Evolutionary conservation across 352 stramenopile genomes (phyloP), one percentile per base, ranked within the genome.

Genomic region (Aphanomyces stellatus): DNA sequence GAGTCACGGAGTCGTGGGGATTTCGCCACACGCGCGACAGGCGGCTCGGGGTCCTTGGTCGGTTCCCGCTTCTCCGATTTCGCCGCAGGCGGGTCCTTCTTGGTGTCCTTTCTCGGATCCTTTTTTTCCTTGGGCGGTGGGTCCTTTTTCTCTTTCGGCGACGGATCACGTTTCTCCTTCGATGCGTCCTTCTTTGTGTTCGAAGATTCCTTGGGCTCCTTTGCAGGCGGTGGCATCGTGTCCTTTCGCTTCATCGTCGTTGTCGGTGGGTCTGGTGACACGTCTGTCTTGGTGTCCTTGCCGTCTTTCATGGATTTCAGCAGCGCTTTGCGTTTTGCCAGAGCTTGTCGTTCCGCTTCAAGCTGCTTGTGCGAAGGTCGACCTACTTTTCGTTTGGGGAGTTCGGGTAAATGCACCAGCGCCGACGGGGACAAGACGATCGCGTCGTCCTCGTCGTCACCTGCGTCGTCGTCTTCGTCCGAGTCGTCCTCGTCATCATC

Each of bases 351-450:
- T 43, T 67, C 60, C 15, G 48, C 37, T 51, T 67, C 48, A 41
- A 67, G 60, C 27, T 67, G 60, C 28, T 67, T 67, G n/a, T 57
- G 49, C 27, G 60, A 67, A 27, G 60, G 60, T 5, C 60, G 60
- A 3, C 60, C 60, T 3, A 67, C 60, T 37, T 67, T 67, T 24
- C 60, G 43, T 24, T 67, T 67, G n/a, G 60, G 60, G 2, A 67
- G 34, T 41, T 67, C 60, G 43, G 60, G 60, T 17, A 57, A n/a
- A 34, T 57, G 25, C 25, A 57, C 49, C 13, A 57, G 49, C 49
- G 49, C 19, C 1, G 49, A 57, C 30, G 49, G 49, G 17, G 49
- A 57, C 28, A 67, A 28, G 8, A 43, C 43, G 8, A 63, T 51
- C 41, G 61, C 35, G 30, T 42, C 27, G 13, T 69, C 62, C 13